A percentile compares a stretch with the other conserved stretches of the same genome.
Conservation (phyloP, 306 rosid genomes). For the Benincasa hispida region DNA sequence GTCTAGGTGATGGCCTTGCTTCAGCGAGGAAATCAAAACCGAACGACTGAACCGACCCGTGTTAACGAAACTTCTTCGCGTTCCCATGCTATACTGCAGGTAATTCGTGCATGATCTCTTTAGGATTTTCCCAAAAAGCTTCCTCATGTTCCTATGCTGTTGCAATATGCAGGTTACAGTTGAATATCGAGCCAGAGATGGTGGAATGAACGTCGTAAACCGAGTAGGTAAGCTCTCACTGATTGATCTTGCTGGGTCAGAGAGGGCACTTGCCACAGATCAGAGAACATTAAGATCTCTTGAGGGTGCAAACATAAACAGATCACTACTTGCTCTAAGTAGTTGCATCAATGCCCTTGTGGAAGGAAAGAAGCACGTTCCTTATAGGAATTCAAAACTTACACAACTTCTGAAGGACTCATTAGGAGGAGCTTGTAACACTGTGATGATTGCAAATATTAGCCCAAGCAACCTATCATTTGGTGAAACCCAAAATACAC, state of each 20-base stretch:
- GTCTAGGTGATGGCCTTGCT: conserved; percentile 89
- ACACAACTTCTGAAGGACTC: conserved; percentile 97
- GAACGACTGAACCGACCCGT: conserved; percentile 96
- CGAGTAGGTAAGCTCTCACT: conserved; percentile 86
- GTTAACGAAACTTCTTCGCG: conserved; percentile 93
- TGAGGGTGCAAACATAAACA: conserved; percentile 91
- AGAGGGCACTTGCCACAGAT: conserved; percentile 95
- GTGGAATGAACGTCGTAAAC: conserved; percentile 48
- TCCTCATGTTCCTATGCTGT: neutral
- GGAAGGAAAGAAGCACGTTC: conserved; percentile 96
- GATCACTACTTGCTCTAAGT: conserved; percentile 88
- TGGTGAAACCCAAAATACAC: conserved; percentile 92
- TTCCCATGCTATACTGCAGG: conserved; percentile 98
- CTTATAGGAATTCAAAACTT: conserved; percentile 80
- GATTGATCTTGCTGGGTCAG: conserved; percentile 96
- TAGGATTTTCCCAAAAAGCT: neutral
- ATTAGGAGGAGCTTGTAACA: conserved; percentile 81
- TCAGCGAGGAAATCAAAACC: conserved; percentile 82
- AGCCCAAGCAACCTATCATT: conserved; percentile 84
- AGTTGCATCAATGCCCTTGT: conserved; percentile 94
- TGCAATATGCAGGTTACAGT: conserved; percentile 50
- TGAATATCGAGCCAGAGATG: conserved; percentile 73
- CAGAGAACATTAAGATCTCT: conserved; percentile 88
- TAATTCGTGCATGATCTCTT: conserved; percentile 2
- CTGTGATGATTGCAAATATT: conserved; percentile 93